Conservation (phyloP, 2,329 filamentous ascomycete genomes). For the Lecanosticta acicola region DNA sequence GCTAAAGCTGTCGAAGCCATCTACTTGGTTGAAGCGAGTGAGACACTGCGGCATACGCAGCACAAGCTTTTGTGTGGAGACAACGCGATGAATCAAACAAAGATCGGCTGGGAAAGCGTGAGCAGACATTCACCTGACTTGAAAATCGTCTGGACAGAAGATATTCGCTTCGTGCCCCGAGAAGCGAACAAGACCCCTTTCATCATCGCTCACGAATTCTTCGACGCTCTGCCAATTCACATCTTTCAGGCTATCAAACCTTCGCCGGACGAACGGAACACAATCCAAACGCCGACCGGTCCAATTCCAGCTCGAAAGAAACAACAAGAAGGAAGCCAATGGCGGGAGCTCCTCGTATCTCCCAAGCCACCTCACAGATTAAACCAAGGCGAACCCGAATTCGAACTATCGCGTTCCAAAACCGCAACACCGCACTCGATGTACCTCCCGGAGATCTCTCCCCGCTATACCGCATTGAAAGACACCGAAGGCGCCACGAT, state of each 20-base stretch:
- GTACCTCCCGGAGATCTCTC: conserved; percentile 75
- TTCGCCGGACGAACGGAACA: conserved; percentile 34
- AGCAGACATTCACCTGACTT: conserved; percentile 70
- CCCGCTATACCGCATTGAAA: conserved; percentile 72
- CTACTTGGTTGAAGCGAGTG: conserved; percentile 91
- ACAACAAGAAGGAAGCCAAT: conserved; percentile 50
- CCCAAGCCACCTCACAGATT: conserved; percentile 51
- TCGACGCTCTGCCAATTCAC: conserved; percentile 94
- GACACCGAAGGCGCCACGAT: conserved; percentile 64
- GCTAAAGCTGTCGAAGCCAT: conserved; percentile 73
- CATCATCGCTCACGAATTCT: conserved; percentile 96
- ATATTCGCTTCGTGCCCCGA: conserved; percentile 73
- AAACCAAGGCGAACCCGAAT: conserved; percentile 60
- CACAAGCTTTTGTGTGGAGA: conserved; percentile 75
- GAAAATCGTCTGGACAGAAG: conserved; percentile 81
- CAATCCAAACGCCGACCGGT: conserved; percentile 44
- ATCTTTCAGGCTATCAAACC: conserved; percentile 71
- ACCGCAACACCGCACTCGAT: conserved; percentile 73
- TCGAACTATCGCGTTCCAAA: conserved; percentile 75
- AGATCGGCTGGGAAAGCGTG: conserved; percentile 66
- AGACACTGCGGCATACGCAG: conserved; percentile 69
- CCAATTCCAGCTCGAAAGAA: conserved; percentile 38
- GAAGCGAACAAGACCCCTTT: conserved; percentile 68
- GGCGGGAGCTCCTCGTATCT: conserved; percentile 77
- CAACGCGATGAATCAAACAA: conserved; percentile 61